These are phyloP conservation scores for Clonostachys rhizophaga DNA, from an alignment of 2,329 filamentous ascomycete genomes.

Conservation along the genomic window DNA sequence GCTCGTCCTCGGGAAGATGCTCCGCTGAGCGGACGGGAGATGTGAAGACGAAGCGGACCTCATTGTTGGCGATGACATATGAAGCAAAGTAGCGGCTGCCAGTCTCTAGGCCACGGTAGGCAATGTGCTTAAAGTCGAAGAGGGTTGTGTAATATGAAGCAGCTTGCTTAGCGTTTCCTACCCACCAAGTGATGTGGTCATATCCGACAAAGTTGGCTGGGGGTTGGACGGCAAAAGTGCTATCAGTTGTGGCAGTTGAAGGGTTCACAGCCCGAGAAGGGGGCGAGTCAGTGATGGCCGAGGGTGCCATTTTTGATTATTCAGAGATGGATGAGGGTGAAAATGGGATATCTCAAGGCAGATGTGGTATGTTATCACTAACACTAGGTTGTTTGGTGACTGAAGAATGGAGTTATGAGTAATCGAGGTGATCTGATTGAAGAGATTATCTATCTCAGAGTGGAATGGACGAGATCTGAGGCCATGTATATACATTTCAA, in stretches of 20 bases:
- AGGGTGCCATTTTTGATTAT: conserved; percentile 46
- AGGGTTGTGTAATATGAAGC: conserved; percentile 83
- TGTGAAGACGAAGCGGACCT: conserved; percentile 77
- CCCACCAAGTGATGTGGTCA: conserved; percentile 93
- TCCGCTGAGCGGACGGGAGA: conserved; percentile 66
- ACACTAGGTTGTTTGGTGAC: neutral
- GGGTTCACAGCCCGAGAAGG: conserved; percentile 34
- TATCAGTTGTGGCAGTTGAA: conserved; percentile 33
- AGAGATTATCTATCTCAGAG: neutral
- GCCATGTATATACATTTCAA: neutral
- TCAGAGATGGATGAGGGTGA: conserved; percentile 9
- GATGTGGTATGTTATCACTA: neutral
- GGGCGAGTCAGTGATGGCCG: conserved; percentile 47
- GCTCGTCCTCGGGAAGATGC: conserved; percentile 51
- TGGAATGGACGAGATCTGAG: neutral
- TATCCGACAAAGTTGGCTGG: conserved; percentile 70
- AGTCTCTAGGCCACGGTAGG: conserved; percentile 86
- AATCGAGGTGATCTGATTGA: neutral
- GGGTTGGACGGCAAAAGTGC: conserved; percentile 50
- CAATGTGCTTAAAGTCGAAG: conserved; percentile 79
- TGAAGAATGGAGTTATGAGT: neutral
- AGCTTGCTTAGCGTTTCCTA: conserved; percentile 94
- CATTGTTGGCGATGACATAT: conserved; percentile 75
- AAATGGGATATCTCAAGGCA: no score
- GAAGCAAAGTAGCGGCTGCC: conserved; percentile 77